phyloP scores from a whole-genome alignment of 2,329 filamentous ascomycete genomes.

The Chaetomium sp. region DNA sequence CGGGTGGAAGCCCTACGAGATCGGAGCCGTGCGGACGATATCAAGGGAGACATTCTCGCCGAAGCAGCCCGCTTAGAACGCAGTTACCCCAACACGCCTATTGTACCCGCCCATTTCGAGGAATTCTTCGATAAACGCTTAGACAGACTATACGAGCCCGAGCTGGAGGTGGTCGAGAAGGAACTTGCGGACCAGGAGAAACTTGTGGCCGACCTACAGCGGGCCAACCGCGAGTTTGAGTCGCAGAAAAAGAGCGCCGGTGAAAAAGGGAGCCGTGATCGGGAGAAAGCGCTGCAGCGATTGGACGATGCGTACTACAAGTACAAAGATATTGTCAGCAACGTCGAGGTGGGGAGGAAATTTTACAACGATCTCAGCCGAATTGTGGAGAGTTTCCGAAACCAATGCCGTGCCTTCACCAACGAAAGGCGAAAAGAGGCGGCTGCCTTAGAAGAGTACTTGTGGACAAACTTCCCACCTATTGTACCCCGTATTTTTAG shows the following conservation, averaged over 20 bases:
- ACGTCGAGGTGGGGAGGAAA: slow-evolving; percentile 83
- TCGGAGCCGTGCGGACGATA: slow-evolving; percentile 80
- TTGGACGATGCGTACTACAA: slow-evolving; percentile 89
- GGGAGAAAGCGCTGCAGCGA: slow-evolving; percentile 79
- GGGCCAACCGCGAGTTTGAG: slow-evolving; percentile 73
- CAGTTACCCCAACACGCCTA: slow-evolving; percentile 73
- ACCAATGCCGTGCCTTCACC: slow-evolving; percentile 69
- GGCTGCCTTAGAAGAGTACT: slow-evolving; percentile 66
- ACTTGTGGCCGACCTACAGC: slow-evolving; percentile 60
- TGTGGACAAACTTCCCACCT: slow-evolving; percentile 3
- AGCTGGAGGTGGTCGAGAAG: slow-evolving; percentile 62
- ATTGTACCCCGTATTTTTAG: background rate
- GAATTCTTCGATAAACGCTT: slow-evolving; percentile 80
- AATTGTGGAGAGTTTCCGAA: slow-evolving; percentile 76
- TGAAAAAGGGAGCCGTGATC: slow-evolving; percentile 57
- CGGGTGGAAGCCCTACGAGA: slow-evolving; percentile 73
- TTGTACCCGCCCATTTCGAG: slow-evolving; percentile 88
- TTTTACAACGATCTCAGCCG: slow-evolving; percentile 95
- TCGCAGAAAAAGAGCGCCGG: slow-evolving; percentile 61
- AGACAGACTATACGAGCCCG: slow-evolving; percentile 67
- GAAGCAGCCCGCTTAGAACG: slow-evolving; percentile 83
- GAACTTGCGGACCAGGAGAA: slow-evolving; percentile 73
- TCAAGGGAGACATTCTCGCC: slow-evolving; percentile 73
- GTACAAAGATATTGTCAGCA: slow-evolving; percentile 92
- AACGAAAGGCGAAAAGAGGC: slow-evolving; percentile 77